Base-by-base conservation (phyloP, 495 filamentous ascomycete genomes). In the Xylaria sp. region DNA sequence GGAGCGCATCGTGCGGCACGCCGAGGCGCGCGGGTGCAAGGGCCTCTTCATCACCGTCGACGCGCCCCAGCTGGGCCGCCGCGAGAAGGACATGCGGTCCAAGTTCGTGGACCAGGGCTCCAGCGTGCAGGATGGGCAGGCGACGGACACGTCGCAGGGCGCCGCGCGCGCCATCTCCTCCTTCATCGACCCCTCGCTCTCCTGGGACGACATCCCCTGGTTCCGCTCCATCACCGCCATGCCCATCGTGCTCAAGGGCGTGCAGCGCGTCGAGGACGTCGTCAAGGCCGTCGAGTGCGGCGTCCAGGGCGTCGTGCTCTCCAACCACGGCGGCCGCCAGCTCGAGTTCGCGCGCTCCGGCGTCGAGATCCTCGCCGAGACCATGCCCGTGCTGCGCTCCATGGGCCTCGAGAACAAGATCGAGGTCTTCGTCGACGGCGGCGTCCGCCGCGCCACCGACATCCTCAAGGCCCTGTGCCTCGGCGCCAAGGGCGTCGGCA, bases 21-120 rank as follows among this genome's bases (percentile, higher is more conserved):
- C 97, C 73, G 97, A 98, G 81, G 85, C 85, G 75, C 91, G 95
- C 68, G 97, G 96, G 35, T 97, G 95, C 85, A 97, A 95, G 82
- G 96, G 92, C 8, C 88, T 99, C 9, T 98, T 98, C 86, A 98
- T 99, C 82, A 99, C 96, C 6, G 96, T 99, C 53, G 96, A 99
- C 77, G 96, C 96, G 44, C 97, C 96, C 3, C 96, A 98, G 78
- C 89, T 98, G 15, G 97, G 96, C 24, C 91, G 97, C 17, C 88
- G 96, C 63, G 96, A 99, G 82, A 98, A 98, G 83, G 88, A 90
- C 74, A 98, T 98, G 95, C 92, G 96, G 37, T 89, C 88, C 44
- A 98, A 98, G 78, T 99, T 98, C 81, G 89, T 88, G 40, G 97
- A 97, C 70, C 84, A 86, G 11, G 96, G 95, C 15, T 94, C 91